phyloP scores from a whole-genome alignment of 192 early-diverging fungal species.

The Pilaira anomala region DNA sequence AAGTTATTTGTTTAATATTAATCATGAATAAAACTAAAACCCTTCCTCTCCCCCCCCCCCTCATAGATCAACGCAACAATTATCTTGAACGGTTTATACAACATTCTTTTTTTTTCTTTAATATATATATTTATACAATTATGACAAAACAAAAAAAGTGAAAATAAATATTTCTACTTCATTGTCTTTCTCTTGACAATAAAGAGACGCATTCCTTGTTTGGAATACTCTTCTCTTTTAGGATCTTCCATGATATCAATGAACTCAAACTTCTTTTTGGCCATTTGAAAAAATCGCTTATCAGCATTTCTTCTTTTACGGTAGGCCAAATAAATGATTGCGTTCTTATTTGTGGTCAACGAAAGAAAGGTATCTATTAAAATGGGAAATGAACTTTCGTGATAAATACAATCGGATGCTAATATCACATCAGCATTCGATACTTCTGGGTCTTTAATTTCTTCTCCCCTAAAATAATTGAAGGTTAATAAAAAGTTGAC shows the following conservation, averaged over 20 bases:
- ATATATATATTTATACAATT: too few relatives aligned
- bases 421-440: slow-evolving; percentile 40
- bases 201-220: slow-evolving; percentile 22
- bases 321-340: slow-evolving; percentile 39
- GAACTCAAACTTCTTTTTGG: slow-evolving; percentile 43
- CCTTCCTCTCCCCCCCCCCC: too few relatives aligned
- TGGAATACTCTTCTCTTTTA: slow-evolving; percentile 18
- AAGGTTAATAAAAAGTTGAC: background rate
- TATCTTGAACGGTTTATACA: too few relatives aligned
- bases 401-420: slow-evolving; percentile 50
- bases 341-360: slow-evolving; percentile 25
- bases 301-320: slow-evolving; percentile 50
- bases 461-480: background rate
- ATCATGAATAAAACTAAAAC: too few relatives aligned
- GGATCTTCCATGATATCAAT: slow-evolving; percentile 37
- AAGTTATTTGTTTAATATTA: slow-evolving; percentile 8
- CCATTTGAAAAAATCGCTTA: slow-evolving; percentile 47
- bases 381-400: slow-evolving; percentile 47
- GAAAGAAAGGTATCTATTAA: slow-evolving; percentile 40
- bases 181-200: slow-evolving; percentile 17
- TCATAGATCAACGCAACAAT: too few relatives aligned
- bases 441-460: background rate
- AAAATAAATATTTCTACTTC: too few relatives aligned
- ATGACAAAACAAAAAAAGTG: too few relatives aligned
- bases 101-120: too few relatives aligned